These are phyloP conservation scores for Emergomyces pasteurianus DNA, from an alignment of 2,329 filamentous ascomycete genomes.

Conservation along the genomic window DNA sequence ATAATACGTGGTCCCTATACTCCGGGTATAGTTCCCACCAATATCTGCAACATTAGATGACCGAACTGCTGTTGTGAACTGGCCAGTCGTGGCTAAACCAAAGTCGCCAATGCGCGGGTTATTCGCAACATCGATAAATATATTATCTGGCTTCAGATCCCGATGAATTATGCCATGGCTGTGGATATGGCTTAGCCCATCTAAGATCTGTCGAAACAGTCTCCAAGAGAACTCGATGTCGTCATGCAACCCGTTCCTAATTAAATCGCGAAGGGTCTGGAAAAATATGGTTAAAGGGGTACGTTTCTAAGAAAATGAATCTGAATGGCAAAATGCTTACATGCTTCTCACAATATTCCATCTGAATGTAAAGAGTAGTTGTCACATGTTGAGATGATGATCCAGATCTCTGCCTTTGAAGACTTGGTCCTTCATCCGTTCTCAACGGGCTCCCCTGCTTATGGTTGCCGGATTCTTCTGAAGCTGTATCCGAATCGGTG, in stretches of 20 bases:
- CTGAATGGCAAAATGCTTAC: conserved; percentile 32
- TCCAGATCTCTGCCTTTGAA: conserved; percentile 33
- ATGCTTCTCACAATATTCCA: conserved; percentile 95
- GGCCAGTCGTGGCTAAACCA: conserved; percentile 80
- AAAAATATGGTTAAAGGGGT: conserved; percentile 6
- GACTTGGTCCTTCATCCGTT: conserved; percentile 20
- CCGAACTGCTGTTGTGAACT: conserved; percentile 36
- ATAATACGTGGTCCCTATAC: conserved; percentile 72
- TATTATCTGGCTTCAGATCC: conserved; percentile 92
- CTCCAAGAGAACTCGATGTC: conserved; percentile 75
- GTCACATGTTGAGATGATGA: conserved; percentile 45
- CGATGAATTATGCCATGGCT: conserved; percentile 84
- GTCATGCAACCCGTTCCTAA: conserved; percentile 61
- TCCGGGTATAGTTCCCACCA: conserved; percentile 36
- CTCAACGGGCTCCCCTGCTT: conserved; percentile 6
- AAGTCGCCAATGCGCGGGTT: conserved; percentile 97
- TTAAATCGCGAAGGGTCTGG: conserved; percentile 75
- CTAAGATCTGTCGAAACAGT: conserved; percentile 78
- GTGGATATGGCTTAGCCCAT: conserved; percentile 84
- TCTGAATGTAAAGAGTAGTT: conserved; percentile 87
- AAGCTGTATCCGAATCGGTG: conserved; percentile 22
- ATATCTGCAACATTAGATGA: conserved; percentile 25
- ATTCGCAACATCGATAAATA: conserved; percentile 84
- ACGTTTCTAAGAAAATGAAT: not conserved
- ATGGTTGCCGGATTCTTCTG: conserved; percentile 20